Percentiles rank a stretch among this genome's conserved stretches.
These are phyloP conservation scores for Cordyceps cateniannulata DNA, from an alignment of 2,329 filamentous ascomycete species.

Conservation along the genomic window DNA sequence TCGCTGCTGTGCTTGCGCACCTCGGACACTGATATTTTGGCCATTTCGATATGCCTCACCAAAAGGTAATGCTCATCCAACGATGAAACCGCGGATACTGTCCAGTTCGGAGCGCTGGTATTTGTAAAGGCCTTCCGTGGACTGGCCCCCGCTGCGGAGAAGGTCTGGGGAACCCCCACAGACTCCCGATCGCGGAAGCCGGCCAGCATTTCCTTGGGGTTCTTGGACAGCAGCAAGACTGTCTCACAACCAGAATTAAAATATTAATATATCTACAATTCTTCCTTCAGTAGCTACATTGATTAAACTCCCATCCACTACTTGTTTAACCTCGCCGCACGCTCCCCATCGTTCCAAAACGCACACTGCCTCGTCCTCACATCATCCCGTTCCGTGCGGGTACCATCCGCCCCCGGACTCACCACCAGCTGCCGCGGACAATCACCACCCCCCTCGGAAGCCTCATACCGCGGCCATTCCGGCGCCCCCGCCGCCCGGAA, in stretches of 20 bases:
- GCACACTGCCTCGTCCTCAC: not conserved
- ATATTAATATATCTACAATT: no score
- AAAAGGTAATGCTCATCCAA: not conserved
- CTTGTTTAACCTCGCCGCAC: slow-evolving; percentile 1
- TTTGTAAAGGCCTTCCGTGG: not conserved
- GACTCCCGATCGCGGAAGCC: no score
- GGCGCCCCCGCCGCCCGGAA: slow-evolving; percentile 16
- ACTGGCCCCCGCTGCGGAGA: not conserved
- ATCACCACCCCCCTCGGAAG: not conserved
- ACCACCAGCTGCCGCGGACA: not conserved
- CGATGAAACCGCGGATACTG: not conserved
- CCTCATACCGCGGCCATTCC: slow-evolving; percentile 22
- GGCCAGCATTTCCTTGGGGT: no score
- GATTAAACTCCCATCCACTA: not conserved
- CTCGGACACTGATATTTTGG: slow-evolving; percentile 32
- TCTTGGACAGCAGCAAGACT: no score
- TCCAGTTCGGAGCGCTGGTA: not conserved
- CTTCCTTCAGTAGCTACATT: no score
- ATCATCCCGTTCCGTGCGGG: not conserved
- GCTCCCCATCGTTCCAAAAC: slow-evolving; percentile 10
- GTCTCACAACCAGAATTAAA: no score
- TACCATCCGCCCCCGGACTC: not conserved
- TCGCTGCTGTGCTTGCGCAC: slow-evolving; percentile 39
- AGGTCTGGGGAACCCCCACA: not conserved
- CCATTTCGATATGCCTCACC: slow-evolving; percentile 5